Evolutionary conservation across 129 eudicot genomes (phyloP).

Genomic region (Flaveria ramosissima): DNA sequence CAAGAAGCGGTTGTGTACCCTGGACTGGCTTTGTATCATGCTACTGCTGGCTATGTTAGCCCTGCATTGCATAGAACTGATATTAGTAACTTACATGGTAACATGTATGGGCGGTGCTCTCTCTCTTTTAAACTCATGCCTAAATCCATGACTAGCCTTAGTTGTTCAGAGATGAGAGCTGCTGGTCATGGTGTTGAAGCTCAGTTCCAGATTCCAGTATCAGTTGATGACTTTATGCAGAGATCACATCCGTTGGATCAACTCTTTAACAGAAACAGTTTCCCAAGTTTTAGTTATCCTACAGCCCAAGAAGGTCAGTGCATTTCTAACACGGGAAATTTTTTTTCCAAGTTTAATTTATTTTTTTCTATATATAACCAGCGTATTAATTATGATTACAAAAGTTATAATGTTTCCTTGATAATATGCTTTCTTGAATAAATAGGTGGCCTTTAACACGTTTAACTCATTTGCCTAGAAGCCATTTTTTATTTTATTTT

Average conservation of each 20-base stretch:
- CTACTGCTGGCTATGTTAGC: slow-evolving; percentile 89
- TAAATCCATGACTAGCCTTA: slow-evolving; percentile 83
- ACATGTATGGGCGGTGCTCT: slow-evolving; percentile 73
- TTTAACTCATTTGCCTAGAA: background rate
- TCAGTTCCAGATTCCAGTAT: slow-evolving; percentile 94
- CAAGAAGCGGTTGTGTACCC: slow-evolving; percentile 87
- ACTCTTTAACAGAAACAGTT: slow-evolving; percentile 65
- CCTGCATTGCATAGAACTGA: slow-evolving; percentile 79
- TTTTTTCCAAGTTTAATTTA: background rate
- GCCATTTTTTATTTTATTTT: background rate
- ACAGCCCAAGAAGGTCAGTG: slow-evolving; percentile 73
- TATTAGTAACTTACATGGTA: slow-evolving; percentile 51
- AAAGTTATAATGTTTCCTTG: background rate
- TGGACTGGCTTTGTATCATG: slow-evolving; percentile 92
- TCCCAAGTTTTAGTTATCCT: slow-evolving; percentile 62
- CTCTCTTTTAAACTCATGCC: slow-evolving; percentile 86
- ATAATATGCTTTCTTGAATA: background rate
- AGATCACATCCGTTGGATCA: slow-evolving; percentile 80
- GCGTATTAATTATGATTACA: background rate
- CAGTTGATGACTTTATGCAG: slow-evolving; percentile 98
- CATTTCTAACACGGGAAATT: slow-evolving; percentile 1
- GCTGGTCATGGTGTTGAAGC: slow-evolving; percentile 98
- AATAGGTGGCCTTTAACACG: background rate
- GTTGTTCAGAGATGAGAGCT: slow-evolving; percentile 94
- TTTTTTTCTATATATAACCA: background rate